A percentile compares a stretch with the other conserved stretches of the same genome.
These are phyloP conservation scores for Jatropha multifida DNA, from an alignment of 441 rosid species.

Conservation along the genomic window DNA sequence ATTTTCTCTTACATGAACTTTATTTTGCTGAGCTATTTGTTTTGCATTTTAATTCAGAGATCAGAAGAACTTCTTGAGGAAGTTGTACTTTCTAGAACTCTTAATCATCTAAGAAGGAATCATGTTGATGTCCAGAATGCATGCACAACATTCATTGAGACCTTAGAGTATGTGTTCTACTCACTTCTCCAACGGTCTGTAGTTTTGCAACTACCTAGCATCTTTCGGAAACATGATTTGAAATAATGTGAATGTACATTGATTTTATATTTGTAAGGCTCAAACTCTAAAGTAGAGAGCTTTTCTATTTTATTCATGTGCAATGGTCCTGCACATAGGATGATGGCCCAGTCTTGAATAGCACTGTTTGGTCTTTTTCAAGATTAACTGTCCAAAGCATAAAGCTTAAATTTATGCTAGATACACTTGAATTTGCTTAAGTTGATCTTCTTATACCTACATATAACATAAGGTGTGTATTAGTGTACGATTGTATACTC, in stretches of 20 bases:
- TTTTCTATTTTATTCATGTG: background rate
- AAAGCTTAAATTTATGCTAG: background rate
- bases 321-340: background rate
- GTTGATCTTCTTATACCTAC: background rate
- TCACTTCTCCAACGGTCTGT: constrained; percentile 4
- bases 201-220: constrained; percentile 6
- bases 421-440: background rate
- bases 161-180: constrained; percentile 68
- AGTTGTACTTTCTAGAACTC: constrained; percentile 78
- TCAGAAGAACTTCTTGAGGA: constrained; percentile 95
- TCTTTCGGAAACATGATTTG: constrained; percentile 10
- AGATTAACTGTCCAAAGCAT: background rate
- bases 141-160: constrained; percentile 67
- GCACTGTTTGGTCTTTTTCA: background rate
- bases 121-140: constrained; percentile 42
- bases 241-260: background rate
- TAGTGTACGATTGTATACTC: too few species aligned
- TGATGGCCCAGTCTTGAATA: background rate
- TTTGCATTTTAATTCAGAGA: constrained; percentile 52
- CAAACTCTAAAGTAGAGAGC: background rate
- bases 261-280: background rate
- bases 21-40: constrained; percentile 23
- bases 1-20: constrained; percentile 2
- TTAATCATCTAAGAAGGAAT: constrained; percentile 56
- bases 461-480: background rate